Percentiles rank a stretch among this genome's conserved stretches.
Evolutionary conservation across 805 yeast genomes (phyloP).

Genomic region (Pachysolen tannophilus): DNA sequence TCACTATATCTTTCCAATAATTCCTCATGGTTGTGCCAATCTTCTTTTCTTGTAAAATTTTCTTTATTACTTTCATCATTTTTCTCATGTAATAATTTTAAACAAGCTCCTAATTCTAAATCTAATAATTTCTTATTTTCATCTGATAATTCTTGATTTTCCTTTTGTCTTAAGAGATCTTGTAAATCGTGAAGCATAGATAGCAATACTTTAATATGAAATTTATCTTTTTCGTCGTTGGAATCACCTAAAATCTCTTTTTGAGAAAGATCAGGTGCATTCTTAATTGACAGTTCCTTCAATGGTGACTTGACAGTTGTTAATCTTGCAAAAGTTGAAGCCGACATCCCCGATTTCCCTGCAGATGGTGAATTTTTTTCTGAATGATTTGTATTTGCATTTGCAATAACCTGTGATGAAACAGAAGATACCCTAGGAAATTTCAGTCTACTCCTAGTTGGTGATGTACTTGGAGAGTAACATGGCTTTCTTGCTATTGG

Average conservation of each 20-base stretch:
- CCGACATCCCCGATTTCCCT: neutral
- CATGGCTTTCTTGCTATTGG: no score
- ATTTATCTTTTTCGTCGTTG: neutral
- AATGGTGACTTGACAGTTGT: neutral
- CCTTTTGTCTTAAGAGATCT: neutral
- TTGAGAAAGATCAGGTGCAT: neutral
- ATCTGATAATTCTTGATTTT: neutral
- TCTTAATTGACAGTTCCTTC: neutral
- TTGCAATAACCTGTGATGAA: neutral
- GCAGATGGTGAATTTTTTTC: neutral
- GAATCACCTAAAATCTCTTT: no score
- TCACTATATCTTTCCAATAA: constrained; percentile 22
- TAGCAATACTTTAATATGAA: neutral
- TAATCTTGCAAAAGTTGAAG: constrained; percentile 1
- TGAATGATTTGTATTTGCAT: constrained; percentile 6
- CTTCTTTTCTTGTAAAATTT: constrained; percentile 10
- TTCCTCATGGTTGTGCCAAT: constrained; percentile 30
- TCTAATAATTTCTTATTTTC: constrained; percentile 8
- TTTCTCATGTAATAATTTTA: constrained; percentile 15
- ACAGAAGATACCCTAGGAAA: no score
- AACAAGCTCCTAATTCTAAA: constrained; percentile 17
- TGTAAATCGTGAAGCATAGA: neutral
- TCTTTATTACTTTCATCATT: no score
- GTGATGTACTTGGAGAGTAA: no score
- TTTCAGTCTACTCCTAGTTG: no score